Conservation (phyloP, 73 alveolate species). For the Blepharisma stoltei region DNA sequence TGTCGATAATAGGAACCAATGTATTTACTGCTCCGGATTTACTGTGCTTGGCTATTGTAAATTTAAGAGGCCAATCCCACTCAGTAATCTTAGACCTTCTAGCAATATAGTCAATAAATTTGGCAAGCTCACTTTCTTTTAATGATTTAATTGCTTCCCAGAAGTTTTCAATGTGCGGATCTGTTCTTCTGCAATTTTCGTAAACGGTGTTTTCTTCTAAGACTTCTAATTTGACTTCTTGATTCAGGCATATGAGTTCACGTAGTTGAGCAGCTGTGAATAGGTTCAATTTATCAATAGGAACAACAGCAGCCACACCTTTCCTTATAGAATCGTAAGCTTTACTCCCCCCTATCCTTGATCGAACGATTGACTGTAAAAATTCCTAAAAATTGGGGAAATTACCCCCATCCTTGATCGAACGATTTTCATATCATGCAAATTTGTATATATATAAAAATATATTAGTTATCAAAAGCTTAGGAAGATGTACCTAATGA, state of each 20-base stretch:
- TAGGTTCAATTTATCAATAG: conserved; percentile 55
- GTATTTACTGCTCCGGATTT: conserved; percentile 56
- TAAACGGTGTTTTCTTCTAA: conserved; percentile 75
- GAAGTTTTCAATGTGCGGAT: conserved; percentile 59
- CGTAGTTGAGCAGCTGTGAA: conserved; percentile 79
- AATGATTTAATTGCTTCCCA: conserved; percentile 73
- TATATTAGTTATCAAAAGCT: no score
- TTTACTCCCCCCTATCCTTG: no score
- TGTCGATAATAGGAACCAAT: conserved; percentile 72
- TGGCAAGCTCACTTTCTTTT: conserved; percentile 63
- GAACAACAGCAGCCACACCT: conserved; percentile 74
- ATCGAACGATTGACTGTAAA: no score
- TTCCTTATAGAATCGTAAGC: conserved; percentile 67
- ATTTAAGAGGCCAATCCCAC: conserved; percentile 49
- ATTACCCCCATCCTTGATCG: no score
- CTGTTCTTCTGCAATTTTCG: conserved; percentile 65
- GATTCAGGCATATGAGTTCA: conserved; percentile 81
- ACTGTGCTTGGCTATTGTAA: conserved; percentile 38
- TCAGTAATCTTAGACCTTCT: conserved; percentile 82
- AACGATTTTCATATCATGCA: no score
- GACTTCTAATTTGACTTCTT: conserved; percentile 67
- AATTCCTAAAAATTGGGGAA: no score
- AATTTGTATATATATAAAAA: no score
- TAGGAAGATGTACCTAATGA: no score
- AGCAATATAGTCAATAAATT: conserved; percentile 79